Conservation (phyloP, 192 early-diverging fungal species). For the Pilobolus umbonatus region DNA sequence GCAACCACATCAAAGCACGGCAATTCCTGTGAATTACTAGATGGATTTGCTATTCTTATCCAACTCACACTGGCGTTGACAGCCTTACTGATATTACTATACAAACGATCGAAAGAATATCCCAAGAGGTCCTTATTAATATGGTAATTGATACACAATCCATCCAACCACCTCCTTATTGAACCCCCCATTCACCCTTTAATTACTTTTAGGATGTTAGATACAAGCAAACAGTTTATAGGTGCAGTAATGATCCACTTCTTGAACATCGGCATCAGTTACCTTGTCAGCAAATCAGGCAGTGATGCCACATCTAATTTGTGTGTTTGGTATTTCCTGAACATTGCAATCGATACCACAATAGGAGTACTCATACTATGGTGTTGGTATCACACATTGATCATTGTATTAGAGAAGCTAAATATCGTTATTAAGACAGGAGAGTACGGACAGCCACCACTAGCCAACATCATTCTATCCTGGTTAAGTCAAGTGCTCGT, state of each 20-base stretch:
- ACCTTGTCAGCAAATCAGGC: constrained; percentile 48
- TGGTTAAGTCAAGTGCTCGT: constrained; percentile 62
- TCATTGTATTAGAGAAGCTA: too few relatives aligned
- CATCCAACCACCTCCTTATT: too few relatives aligned
- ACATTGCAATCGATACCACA: constrained; percentile 72
- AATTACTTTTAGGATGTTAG: constrained; percentile 66
- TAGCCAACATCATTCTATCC: constrained; percentile 31
- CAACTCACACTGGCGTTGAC: constrained; percentile 61
- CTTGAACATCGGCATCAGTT: constrained; percentile 61
- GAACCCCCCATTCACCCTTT: too few relatives aligned
- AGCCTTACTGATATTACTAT: constrained; percentile 64
- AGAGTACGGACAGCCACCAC: constrained; percentile 68
- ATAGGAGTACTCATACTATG: constrained; percentile 69
- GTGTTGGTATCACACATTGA: constrained; percentile 40
- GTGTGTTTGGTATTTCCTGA: constrained; percentile 72
- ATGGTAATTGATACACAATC: constrained; percentile 49
- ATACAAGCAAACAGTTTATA: constrained; percentile 72
- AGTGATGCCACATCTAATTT: constrained; percentile 52
- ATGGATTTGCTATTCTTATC: constrained; percentile 64
- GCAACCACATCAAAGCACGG: too few relatives aligned
- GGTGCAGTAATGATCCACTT: constrained; percentile 64
- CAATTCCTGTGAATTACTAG: constrained; percentile 47
- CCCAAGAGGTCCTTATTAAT: constrained; percentile 60
- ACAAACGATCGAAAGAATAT: constrained; percentile 64
- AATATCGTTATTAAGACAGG: constrained; percentile 54